Percentiles rank a stretch among this genome's conserved stretches.
Evolutionary conservation across 305 asterid genomes (phyloP).

Genomic region (Fraxinus baroniana): DNA sequence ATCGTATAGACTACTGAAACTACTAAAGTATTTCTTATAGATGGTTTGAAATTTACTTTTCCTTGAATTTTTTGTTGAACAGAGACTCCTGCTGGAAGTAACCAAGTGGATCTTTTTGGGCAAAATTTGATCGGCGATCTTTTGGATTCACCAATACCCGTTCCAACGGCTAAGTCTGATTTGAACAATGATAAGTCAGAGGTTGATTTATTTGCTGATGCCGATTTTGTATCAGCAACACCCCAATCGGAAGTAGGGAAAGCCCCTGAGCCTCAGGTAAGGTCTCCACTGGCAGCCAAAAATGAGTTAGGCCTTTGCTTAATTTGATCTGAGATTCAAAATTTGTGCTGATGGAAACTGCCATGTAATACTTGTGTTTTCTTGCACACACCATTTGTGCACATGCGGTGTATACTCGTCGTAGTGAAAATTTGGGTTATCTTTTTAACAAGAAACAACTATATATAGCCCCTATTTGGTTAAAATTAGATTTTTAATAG

Average conservation of each 20-base stretch:
- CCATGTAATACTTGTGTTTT: neutral
- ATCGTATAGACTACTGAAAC: constrained; percentile 4
- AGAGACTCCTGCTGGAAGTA: constrained; percentile 69
- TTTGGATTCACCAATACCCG: constrained; percentile 60
- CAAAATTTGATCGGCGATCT: constrained; percentile 73
- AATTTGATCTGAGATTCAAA: constrained; percentile 2
- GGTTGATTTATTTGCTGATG: constrained; percentile 94
- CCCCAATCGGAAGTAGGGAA: constrained; percentile 40
- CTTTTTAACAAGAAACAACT: neutral
- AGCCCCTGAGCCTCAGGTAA: constrained; percentile 55
- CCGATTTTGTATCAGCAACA: constrained; percentile 81
- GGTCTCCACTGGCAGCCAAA: constrained; percentile 22
- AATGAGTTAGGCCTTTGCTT: neutral
- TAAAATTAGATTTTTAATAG: neutral
- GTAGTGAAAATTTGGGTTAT: neutral
- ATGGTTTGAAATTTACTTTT: constrained; percentile 14
- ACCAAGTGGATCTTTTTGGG: constrained; percentile 78
- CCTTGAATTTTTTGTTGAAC: constrained; percentile 28
- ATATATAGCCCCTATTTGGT: neutral
- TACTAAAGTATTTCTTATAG: neutral
- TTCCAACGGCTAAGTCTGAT: constrained; percentile 40
- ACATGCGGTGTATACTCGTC: neutral
- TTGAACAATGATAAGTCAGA: constrained; percentile 49
- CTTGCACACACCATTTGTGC: neutral
- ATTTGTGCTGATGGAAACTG: neutral